Base-by-base conservation (phyloP, 257 asterid genomes). In the Gynochthodes officinalis region DNA sequence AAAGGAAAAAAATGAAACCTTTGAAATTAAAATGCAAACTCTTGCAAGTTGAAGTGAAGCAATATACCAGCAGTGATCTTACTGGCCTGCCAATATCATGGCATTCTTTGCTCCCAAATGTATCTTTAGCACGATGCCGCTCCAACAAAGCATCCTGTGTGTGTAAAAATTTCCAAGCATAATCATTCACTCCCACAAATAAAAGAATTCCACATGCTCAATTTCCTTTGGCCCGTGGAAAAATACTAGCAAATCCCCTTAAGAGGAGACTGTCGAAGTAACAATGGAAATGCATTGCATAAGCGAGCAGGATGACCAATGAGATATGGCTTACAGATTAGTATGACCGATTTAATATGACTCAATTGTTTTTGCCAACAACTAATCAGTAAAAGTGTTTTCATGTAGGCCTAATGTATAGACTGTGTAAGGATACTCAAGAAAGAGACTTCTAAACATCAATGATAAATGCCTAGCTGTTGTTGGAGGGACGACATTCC, bases 81-180 rank as follows among this genome's bases (percentile, higher is more conserved):
- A 84, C 80, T 2, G 96, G 89, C 60, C 92, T 79, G 66, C 95
- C 89, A 65, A 83, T 83, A 40, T 79, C 86, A 23, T 74, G 84
- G 37, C 75, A 74, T 71, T 80, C 75, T 13, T 75, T 82, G 61
- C 80, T 81, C 39, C 95, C 87, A 63, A 92, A 92, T 39, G 90
- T 78, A 75, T 86, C 83, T 53, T 72, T 84, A n/a, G 77, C 87
- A 73, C 83, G 88, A 83, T 89, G 97, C 40, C 75, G 78, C 74
- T 92, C 96, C 85, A 92, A 67, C 71, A 92, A 79, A 23, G 88
- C 90, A 61, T 92, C 96, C 96, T 91, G 82, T 2, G 21, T 32
- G 50, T 27, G 42, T 16, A 55, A 68, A 19, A 14, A 71, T 18
- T 55, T 63, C 49, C 13, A 11, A 4, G 32, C 9, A 40, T 10